Conservation (phyloP, 352 stramenopile species). For the Pythium aquatile region DNA sequence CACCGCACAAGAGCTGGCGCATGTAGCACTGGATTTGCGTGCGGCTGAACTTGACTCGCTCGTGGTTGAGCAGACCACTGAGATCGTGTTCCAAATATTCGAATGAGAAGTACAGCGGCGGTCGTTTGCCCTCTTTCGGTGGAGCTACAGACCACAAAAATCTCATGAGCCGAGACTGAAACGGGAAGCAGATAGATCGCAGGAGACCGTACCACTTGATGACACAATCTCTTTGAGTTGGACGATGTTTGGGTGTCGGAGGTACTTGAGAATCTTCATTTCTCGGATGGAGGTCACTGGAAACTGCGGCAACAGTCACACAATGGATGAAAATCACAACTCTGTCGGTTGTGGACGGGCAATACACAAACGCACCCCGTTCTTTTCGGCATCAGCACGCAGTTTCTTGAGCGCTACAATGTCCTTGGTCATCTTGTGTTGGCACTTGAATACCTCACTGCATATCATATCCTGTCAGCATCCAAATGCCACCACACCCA, state of each 20-base stretch:
- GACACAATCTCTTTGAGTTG: conserved; percentile 95
- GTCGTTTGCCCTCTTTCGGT: conserved; percentile 79
- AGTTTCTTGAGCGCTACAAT: conserved; percentile 88
- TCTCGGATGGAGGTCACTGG: conserved; percentile 95
- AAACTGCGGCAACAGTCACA: conserved; percentile 53
- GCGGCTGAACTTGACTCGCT: conserved; percentile 76
- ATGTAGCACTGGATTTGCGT: conserved; percentile 90
- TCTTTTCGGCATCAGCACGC: conserved; percentile 82
- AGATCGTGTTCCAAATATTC: conserved; percentile 89
- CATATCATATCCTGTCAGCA: neutral
- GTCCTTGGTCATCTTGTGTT: conserved; percentile 85
- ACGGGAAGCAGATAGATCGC: neutral
- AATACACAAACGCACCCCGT: conserved; percentile 48
- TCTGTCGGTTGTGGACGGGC: neutral
- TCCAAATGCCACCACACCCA: neutral
- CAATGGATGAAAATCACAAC: no score
- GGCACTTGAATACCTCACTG: conserved; percentile 86
- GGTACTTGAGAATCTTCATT: conserved; percentile 97
- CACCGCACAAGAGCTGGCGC: conserved; percentile 73
- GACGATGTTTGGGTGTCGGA: conserved; percentile 95
- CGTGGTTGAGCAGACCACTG: conserved; percentile 79
- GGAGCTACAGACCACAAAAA: conserved; percentile 36
- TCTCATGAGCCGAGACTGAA: neutral
- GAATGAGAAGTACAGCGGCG: conserved; percentile 85
- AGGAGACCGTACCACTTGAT: conserved; percentile 46